Base-by-base conservation (phyloP, 768 basidiomycete genomes). In the Collybia mongolica region DNA sequence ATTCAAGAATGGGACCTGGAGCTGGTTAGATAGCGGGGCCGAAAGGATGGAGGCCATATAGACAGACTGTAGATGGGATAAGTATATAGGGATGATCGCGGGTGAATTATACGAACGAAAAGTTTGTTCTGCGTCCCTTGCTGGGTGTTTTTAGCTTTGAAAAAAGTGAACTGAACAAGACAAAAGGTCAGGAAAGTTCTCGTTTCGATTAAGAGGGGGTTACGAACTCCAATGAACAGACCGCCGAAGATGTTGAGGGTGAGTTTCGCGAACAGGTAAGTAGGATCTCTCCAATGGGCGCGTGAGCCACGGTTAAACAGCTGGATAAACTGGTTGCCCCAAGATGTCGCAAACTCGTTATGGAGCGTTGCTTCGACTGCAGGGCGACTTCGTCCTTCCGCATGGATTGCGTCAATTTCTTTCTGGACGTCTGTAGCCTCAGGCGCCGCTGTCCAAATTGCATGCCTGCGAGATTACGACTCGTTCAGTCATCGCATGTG, bases 41-140 rank as follows among this genome's bases (percentile, higher is more conserved):
- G 70, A 68, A 53, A 72, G 48, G 43, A 86, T 76, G 6, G 77
- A 74, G 5, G 69, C 71, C 79, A 85, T 82, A 59, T 77, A 84
- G 17, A 83, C 74, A 0, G 81, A 68, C 81, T 83, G 43, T 0
- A 39, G 9, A 18, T 23, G 17, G 23, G 20, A 23, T 35, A 20
- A 42, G 19, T 51, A n/a, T 58, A 51, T 9, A 9, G 20, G 3
- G 6, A 42, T 11, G 17, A 49, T 8, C 42, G 44, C 8, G 42
- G 36, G 50, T 9, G 39, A 51, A 29, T 23, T 54, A 44, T 29
- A 69, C 80, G 41, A 54, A 84, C 83, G 53, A 87, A 87, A 18
- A 87, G 72, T 56, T 84, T 82, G 61, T 85, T 80, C 57, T 86
- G 84, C 1, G 72, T 77, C 32, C 77, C 85, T 53, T 80, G 81